Evolutionary conservation across 441 rosid species (phyloP).

Genomic region (Adansonia madagascariensis): DNA sequence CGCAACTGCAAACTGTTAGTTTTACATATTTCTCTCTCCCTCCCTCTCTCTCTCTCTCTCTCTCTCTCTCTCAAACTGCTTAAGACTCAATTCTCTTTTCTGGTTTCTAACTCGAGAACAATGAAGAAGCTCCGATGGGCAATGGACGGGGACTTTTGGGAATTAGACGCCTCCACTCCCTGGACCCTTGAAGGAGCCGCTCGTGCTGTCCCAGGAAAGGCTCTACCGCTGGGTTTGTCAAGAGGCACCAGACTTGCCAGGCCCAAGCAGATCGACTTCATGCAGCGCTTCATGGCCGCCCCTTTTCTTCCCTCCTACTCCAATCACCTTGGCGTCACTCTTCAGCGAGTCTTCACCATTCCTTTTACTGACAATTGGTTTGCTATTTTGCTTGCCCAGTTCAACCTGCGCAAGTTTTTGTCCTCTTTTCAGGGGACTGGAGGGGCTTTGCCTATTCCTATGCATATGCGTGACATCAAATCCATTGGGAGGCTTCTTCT

Average conservation of each 20-base stretch:
- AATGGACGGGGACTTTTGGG: constrained; percentile 83
- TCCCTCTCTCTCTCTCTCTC: no score
- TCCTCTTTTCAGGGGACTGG: constrained; percentile 45
- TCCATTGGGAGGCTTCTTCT: constrained; percentile 45
- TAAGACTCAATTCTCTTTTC: background rate
- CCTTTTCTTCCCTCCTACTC: constrained; percentile 56
- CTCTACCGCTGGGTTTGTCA: constrained; percentile 70
- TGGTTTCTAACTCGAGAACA: background rate
- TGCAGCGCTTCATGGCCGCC: constrained; percentile 86
- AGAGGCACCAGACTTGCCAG: constrained; percentile 74
- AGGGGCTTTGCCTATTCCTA: constrained; percentile 1
- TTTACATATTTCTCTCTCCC: no score
- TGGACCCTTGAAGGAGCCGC: constrained; percentile 70
- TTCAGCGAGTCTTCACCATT: constrained; percentile 65
- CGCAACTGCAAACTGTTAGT: no score
- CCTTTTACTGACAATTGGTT: constrained; percentile 67
- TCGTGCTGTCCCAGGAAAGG: constrained; percentile 63
- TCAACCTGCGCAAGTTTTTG: constrained; percentile 67
- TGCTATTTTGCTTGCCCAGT: constrained; percentile 68
- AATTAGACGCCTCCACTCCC: constrained; percentile 77
- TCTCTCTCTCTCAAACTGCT: no score
- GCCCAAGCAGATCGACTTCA: constrained; percentile 76
- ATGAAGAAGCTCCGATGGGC: constrained; percentile 82
- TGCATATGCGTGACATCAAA: constrained; percentile 22
- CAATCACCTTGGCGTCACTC: background rate